Evolutionary conservation across 371 early-diverging fungal species (phyloP), one percentile per base, ranked within the genome.

Genomic region (Sporodiniella umbellata): DNA sequence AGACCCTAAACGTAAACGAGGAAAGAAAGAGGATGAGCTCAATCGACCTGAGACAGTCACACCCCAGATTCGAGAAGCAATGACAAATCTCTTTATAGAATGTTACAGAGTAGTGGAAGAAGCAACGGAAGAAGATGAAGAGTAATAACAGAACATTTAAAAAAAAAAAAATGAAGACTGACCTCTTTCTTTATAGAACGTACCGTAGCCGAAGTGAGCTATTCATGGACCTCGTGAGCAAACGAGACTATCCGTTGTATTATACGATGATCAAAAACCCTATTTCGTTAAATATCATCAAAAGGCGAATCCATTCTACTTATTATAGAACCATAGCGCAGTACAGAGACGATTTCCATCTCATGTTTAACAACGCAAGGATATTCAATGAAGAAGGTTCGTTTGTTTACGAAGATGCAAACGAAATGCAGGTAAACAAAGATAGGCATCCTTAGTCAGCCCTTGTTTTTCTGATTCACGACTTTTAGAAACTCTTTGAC

Each of bases 191-290:
- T n/a, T n/a, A n/a, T n/a, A n/a, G n/a, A n/a, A 28, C 23, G 4
- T 44, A 44, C 18, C 18, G 88, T n/a, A 75, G 68, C 44, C 76
- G 86, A 38, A 68, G 80, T 47, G 79, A 80, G 22, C 58, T 92
- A 30, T 94, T 93, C 57, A 58, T 83, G 66, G 87, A 87, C 40
- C 61, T 93, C 30, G 91, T 90, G 8, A 82, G 81, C 64, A 82
- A 80, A 54, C 70, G 75, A 43, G 80, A 83, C 33, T 93, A 92
- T 54, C 93, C 96, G 0, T 77, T 87, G 42, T 94, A 94, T 62
- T 94, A 94, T 65, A 66, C 78, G 45, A 72, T 90, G 62, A 96
- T 96, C 61, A 70, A 77, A 38, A 75, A 77, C n/a, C 96, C 95
- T 5, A 93, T 96, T 35, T 81, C 89, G 10, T 77, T 91, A 80